Evolutionary conservation across 1,284 basidiomycete species (phyloP).

Genomic region (Apiotrichum laibachii): DNA sequence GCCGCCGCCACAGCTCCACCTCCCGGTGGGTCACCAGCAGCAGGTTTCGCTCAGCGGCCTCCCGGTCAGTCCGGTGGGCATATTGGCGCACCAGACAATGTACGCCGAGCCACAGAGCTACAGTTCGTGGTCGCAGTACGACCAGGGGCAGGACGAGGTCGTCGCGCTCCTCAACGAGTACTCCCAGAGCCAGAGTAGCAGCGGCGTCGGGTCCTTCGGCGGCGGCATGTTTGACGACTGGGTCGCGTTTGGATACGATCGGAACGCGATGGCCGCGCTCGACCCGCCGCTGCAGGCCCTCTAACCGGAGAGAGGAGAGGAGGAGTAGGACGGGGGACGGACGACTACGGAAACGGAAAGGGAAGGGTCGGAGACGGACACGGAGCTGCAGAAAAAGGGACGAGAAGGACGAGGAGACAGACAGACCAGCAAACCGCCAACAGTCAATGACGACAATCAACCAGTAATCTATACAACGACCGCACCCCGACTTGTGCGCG

Average conservation of each 20-base stretch:
- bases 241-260: slow-evolving; percentile 19
- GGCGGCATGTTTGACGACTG: slow-evolving; percentile 15
- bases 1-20: neutral
- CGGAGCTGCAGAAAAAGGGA: no score
- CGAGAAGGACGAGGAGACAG: no score
- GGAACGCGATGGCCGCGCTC: neutral
- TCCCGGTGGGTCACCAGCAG: no score
- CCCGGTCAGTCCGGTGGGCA: neutral
- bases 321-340: no score
- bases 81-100: neutral
- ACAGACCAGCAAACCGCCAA: no score
- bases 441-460: no score
- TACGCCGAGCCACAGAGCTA: slow-evolving; percentile 6
- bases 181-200: neutral
- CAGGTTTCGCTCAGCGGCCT: no score
- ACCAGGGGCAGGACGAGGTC: slow-evolving; percentile 11
- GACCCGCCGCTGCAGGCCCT: slow-evolving; percentile 1
- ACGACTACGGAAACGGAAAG: no score
- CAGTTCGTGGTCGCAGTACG: neutral
- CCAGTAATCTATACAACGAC: no score
- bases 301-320: no score
- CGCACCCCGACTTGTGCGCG: no score
- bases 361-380: no score
- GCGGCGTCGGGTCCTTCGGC: neutral
- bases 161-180: slow-evolving; percentile 12